These are phyloP conservation scores for Aspergillus candidus DNA, from an alignment of 2,329 filamentous ascomycete genomes.

Conservation along the genomic window DNA sequence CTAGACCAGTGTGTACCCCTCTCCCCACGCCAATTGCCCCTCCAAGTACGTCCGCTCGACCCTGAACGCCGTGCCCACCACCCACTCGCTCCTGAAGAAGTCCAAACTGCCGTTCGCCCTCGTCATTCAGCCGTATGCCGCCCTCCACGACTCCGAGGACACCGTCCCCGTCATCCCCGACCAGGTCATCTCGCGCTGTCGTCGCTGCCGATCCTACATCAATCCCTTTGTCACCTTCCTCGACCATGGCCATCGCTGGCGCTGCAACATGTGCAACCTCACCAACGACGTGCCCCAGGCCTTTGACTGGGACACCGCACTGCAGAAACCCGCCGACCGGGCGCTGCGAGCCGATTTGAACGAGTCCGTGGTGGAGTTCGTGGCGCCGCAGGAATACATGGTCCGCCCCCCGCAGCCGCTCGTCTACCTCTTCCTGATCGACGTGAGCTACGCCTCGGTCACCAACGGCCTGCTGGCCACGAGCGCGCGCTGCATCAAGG, in stretches of 20 bases:
- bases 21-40: slow-evolving; percentile 82
- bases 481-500: slow-evolving; percentile 84
- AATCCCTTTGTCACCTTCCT: slow-evolving; percentile 96
- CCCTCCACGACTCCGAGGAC: slow-evolving; percentile 89
- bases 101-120: slow-evolving; percentile 92
- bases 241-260: slow-evolving; percentile 95
- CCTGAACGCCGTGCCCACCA: slow-evolving; percentile 87
- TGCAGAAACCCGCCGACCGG: slow-evolving; percentile 85
- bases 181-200: slow-evolving; percentile 93
- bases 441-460: slow-evolving; percentile 85
- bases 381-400: slow-evolving; percentile 99
- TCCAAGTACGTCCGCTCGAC: slow-evolving; percentile 94
- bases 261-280: slow-evolving; percentile 99
- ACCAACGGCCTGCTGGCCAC: slow-evolving; percentile 88
- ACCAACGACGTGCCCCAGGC: slow-evolving; percentile 99
- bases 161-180: slow-evolving; percentile 87
- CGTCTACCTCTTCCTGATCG: slow-evolving; percentile 91
- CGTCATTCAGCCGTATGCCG: slow-evolving; percentile 90
- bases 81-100: slow-evolving; percentile 89
- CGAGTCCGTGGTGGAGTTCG: slow-evolving; percentile 93
- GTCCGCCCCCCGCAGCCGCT: slow-evolving; percentile 92
- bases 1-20: slow-evolving; percentile 83
- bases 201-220: slow-evolving; percentile 94
- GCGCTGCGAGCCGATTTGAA: slow-evolving; percentile 92
- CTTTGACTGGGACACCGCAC: slow-evolving; percentile 93